These are phyloP conservation scores for Nicotiana benthamiana DNA, from an alignment of 257 asterid species.

Conservation along the genomic window DNA sequence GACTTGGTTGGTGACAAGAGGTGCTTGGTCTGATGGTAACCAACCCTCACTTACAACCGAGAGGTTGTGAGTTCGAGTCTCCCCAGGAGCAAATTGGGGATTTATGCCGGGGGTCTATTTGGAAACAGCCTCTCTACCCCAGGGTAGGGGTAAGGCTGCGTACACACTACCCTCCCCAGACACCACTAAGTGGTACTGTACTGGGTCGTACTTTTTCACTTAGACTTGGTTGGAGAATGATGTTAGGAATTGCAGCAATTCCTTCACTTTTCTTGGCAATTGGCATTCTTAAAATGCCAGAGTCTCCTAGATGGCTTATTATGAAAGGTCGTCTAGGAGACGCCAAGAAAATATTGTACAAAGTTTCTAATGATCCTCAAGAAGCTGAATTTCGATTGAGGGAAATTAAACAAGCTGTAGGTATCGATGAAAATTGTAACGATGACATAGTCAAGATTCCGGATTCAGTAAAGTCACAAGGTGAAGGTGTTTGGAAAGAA, in stretches of 20 bases:
- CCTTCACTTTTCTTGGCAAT: conserved; percentile 51
- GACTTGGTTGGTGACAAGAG: conserved; percentile 59
- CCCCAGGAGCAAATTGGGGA: too few species aligned
- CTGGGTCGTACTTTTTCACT: too few species aligned
- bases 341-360: conserved; percentile 39
- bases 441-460: conserved; percentile 33
- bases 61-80: too few species aligned
- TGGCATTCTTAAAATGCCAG: conserved; percentile 59
- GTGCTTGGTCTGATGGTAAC: too few species aligned
- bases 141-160: too few species aligned
- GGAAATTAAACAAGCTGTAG: conserved; percentile 42
- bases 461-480: not conserved
- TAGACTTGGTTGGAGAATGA: conserved; percentile 53
- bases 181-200: too few species aligned
- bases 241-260: conserved; percentile 65
- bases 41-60: too few species aligned
- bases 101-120: too few species aligned
- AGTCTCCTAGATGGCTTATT: conserved; percentile 75
- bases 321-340: conserved; percentile 47
- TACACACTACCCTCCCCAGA: too few species aligned
- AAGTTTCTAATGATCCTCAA: conserved; percentile 31
- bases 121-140: too few species aligned
- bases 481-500: conserved; percentile 38
- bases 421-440: conserved; percentile 34
- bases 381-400: conserved; percentile 47